Evolutionary conservation across 352 stramenopile genomes (phyloP), one percentile per base, ranked within the genome.

Genomic region (Phytophthora fragariae): DNA sequence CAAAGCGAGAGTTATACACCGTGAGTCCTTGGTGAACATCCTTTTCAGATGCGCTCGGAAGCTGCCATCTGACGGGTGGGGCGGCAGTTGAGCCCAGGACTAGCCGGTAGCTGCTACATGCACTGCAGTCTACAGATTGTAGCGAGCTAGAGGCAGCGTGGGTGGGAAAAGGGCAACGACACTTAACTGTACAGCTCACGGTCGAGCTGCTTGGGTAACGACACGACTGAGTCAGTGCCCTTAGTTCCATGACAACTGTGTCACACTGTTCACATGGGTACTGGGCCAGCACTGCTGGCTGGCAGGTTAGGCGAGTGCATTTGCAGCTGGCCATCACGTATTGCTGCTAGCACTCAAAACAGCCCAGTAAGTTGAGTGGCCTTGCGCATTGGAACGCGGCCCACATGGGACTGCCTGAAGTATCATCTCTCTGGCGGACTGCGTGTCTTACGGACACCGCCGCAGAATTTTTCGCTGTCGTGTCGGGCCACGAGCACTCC

Each of bases 31-130:
- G 12, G n/a, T 47, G 68, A 67, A 64, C 47, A 75, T 71, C 68
- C 68, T 75, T 49, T 76, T 61, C 64, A 52, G 70, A 76, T 76
- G 69, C 72, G 52, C 70, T 50, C 12, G 24, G 63, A 72, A 50
- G 35, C 35, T 27, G 14, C 56, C 65, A 66, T 66, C 56, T 72
- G 65, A 62, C 49, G 65, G 65, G 37, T 64, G 33, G 1, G 10
- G n/a, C 47, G 53, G 29, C 27, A 67, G 19, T 59, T 57, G 19
- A 5, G 37, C 37, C 37, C 10, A 17, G 37, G 10, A 44, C 37
- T 17, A 44, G 10, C 37, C 14, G 11, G 2, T 31, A 54, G 19
- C 6, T 31, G 17, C 47, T 50, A 31, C 27, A 31, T 31, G 27
- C 27, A 31, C 27, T 41, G 35, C 10, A 44, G 10, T 44, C 37